phyloP scores from a whole-genome alignment of 306 rosid species.

The Delonix regia region DNA sequence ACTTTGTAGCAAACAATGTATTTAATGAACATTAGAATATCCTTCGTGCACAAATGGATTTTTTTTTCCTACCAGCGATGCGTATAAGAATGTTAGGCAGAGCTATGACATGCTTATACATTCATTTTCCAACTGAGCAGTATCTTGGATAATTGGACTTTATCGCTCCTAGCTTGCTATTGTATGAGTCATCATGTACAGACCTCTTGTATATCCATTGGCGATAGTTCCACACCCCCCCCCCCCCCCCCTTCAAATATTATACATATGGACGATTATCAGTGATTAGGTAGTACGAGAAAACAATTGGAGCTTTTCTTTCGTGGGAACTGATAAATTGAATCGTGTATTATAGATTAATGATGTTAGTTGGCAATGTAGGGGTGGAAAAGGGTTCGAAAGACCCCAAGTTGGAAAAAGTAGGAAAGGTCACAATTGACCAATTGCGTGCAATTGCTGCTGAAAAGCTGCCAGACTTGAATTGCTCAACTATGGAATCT shows the following conservation, averaged over 20 bases:
- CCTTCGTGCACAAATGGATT: too few species aligned
- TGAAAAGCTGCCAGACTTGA: constrained; percentile 94
- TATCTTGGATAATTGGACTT: background rate
- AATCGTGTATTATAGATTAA: background rate
- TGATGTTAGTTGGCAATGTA: constrained; percentile 39
- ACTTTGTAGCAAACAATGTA: too few species aligned
- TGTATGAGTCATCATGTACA: background rate
- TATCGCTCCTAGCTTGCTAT: background rate
- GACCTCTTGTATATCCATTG: background rate
- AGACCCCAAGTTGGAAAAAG: constrained; percentile 74
- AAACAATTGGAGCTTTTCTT: background rate
- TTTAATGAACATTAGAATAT: too few species aligned
- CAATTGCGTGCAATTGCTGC: constrained; percentile 82
- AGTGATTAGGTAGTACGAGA: background rate
- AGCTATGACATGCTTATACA: too few species aligned
- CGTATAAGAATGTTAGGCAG: too few species aligned
- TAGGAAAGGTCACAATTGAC: constrained; percentile 87
- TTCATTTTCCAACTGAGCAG: background rate
- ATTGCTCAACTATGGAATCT: constrained; percentile 81
- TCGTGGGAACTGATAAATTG: background rate
- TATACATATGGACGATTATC: background rate
- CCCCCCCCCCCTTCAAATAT: too few species aligned
- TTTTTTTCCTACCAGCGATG: too few species aligned
- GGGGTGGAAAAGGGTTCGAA: constrained; percentile 97
- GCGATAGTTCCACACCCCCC: background rate